Conservation (phyloP, 306 rosid genomes). For the Trifolium subterraneum region DNA sequence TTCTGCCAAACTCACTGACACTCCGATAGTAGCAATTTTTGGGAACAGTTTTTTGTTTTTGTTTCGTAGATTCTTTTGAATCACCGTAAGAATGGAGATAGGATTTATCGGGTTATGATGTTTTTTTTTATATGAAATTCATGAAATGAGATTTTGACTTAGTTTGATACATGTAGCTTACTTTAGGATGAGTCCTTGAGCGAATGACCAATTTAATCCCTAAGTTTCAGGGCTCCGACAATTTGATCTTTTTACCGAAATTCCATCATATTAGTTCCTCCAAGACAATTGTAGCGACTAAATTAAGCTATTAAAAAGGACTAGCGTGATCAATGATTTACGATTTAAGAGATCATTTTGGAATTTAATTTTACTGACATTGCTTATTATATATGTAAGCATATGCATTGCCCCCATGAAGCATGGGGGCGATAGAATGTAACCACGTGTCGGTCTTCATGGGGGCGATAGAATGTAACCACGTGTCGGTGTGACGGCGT, state of each 20-base stretch:
- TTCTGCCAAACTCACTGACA: not conserved
- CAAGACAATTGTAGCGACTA: not conserved
- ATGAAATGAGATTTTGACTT: not conserved
- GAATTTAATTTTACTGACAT: not conserved
- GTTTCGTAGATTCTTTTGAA: constrained; percentile 13
- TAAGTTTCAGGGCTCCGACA: not conserved
- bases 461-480: not conserved
- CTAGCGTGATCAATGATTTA: not conserved
- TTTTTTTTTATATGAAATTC: not conserved
- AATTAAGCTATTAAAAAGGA: not conserved
- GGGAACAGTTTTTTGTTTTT: not conserved
- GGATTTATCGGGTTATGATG: constrained; percentile 17
- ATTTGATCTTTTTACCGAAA: not conserved
- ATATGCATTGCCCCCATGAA: too few species aligned
- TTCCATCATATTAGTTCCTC: not conserved
- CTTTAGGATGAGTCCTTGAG: not conserved
- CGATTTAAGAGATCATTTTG: not conserved
- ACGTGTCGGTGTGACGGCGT: not conserved
- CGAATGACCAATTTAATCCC: not conserved
- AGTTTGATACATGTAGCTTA: not conserved
- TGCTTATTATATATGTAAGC: too few species aligned
- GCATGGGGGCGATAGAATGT: too few species aligned
- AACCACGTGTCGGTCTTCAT: too few species aligned
- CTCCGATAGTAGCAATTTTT: not conserved
- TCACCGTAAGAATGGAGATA: not conserved